These are phyloP conservation scores for Plasmodium ovale DNA, from an alignment of 169 alveolate genomes.

Conservation along the genomic window DNA sequence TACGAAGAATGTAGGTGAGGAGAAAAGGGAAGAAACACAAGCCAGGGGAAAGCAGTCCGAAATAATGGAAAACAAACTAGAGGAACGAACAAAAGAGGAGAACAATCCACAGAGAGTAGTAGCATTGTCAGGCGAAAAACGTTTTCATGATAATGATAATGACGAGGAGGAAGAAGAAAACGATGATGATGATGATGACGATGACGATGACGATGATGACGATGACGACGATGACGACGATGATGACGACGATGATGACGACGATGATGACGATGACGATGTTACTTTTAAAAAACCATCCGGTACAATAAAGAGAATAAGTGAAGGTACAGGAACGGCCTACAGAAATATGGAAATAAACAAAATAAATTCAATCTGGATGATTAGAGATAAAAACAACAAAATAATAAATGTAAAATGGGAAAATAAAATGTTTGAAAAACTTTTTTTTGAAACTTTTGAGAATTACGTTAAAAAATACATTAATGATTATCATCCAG, in stretches of 20 bases:
- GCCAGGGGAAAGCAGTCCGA: background rate
- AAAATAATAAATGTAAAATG: constrained; percentile 85
- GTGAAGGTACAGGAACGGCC: constrained; percentile 75
- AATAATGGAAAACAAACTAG: background rate
- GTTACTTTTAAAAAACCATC: constrained; percentile 65
- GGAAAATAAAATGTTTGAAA: constrained; percentile 86
- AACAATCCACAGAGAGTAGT: background rate
- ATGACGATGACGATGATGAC: constrained; percentile 27
- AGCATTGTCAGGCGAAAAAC: background rate
- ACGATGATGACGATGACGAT: constrained; percentile 70
- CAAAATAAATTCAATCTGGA: constrained; percentile 83
- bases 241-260: constrained; percentile 40
- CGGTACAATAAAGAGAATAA: constrained; percentile 67
- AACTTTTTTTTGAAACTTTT: constrained; percentile 82
- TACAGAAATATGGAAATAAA: constrained; percentile 63
- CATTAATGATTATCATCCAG: constrained; percentile 77
- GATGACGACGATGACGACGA: constrained; percentile 40
- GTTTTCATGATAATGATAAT: background rate
- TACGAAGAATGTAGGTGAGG: background rate
- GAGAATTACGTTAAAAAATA: constrained; percentile 82
- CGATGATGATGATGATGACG: background rate
- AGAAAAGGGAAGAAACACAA: background rate
- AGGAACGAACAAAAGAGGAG: background rate
- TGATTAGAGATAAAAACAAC: constrained; percentile 84
- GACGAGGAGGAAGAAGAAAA: background rate